phyloP scores from a whole-genome alignment of 1,139 yeast species.

The Candida sp. region DNA sequence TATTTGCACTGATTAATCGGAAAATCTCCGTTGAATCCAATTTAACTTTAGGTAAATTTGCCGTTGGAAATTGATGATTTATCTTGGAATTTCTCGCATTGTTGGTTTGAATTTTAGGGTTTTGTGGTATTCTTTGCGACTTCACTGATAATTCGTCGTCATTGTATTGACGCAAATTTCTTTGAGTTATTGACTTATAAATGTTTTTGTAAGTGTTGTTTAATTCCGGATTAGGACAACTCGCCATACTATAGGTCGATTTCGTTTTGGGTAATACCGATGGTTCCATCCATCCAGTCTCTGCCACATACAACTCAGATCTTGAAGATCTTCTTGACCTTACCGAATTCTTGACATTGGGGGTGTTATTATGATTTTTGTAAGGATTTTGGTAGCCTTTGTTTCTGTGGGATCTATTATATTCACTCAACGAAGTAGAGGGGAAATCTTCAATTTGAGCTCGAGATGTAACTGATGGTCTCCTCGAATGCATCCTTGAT shows the following conservation, averaged over 20 bases:
- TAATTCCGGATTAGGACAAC: slow-evolving; percentile 11
- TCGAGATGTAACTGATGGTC: slow-evolving; percentile 24
- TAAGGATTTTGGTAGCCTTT: slow-evolving; percentile 4
- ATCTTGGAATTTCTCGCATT: slow-evolving; percentile 6
- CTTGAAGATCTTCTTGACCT: slow-evolving; percentile 36
- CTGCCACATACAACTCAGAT: slow-evolving; percentile 40
- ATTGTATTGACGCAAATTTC: slow-evolving; percentile 19
- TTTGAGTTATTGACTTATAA: slow-evolving; percentile 35
- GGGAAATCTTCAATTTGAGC: slow-evolving; percentile 25
- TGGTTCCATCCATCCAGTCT: slow-evolving; percentile 47
- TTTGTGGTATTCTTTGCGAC: slow-evolving; percentile 17
- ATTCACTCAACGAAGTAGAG: slow-evolving; percentile 33
- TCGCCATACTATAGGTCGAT: slow-evolving; percentile 25
- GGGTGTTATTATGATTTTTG: not conserved
- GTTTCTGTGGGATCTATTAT: slow-evolving; percentile 24
- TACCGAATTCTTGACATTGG: not conserved
- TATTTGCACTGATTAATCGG: slow-evolving; percentile 14
- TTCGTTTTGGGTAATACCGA: slow-evolving; percentile 18
- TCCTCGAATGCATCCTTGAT: slow-evolving; percentile 28
- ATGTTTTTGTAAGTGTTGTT: slow-evolving; percentile 18
- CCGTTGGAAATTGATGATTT: not conserved
- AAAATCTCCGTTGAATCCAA: slow-evolving; percentile 22
- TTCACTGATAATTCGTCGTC: slow-evolving; percentile 16
- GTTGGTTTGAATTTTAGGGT: slow-evolving; percentile 7
- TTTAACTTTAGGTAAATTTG: slow-evolving; percentile 6